Conservation (phyloP, 2,329 filamentous ascomycete genomes). For the Pseudogymnoascus sp. region DNA sequence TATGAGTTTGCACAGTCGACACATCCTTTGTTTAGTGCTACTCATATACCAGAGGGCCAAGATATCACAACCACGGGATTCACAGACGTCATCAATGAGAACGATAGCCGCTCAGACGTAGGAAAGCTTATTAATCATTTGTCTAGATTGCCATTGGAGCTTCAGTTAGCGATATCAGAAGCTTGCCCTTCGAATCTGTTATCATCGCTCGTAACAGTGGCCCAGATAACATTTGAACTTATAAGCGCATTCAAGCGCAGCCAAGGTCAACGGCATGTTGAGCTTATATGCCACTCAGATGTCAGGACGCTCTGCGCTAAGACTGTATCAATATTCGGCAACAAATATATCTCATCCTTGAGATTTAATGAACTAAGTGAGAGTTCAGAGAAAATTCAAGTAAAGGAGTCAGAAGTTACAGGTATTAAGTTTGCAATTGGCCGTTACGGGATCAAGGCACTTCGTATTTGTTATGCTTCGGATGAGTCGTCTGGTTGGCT, state of each 20-base stretch:
- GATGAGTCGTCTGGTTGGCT: slow-evolving; percentile 1
- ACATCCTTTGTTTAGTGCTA: background rate
- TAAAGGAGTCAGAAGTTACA: background rate
- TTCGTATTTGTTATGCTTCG: background rate
- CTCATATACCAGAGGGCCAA: background rate
- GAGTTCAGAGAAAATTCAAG: background rate
- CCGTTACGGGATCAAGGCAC: slow-evolving; percentile 5
- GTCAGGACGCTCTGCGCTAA: background rate
- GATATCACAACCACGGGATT: slow-evolving; percentile 1
- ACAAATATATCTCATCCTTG: slow-evolving; percentile 2
- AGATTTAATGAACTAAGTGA: slow-evolving; percentile 2
- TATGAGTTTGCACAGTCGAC: slow-evolving; percentile 9
- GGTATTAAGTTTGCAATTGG: slow-evolving; percentile 7
- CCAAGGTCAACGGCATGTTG: background rate
- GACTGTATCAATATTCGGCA: background rate
- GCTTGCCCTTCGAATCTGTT: background rate
- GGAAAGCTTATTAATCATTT: background rate
- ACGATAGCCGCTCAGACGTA: background rate
- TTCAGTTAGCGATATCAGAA: slow-evolving; percentile 1
- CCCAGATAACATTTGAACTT: background rate
- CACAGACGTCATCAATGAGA: background rate
- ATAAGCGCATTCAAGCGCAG: background rate
- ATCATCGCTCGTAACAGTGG: background rate
- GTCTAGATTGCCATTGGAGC: slow-evolving; percentile 1
- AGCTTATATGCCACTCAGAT: background rate